phyloP scores from a whole-genome alignment of 305 asterid genomes.

The Solanum hybrid region DNA sequence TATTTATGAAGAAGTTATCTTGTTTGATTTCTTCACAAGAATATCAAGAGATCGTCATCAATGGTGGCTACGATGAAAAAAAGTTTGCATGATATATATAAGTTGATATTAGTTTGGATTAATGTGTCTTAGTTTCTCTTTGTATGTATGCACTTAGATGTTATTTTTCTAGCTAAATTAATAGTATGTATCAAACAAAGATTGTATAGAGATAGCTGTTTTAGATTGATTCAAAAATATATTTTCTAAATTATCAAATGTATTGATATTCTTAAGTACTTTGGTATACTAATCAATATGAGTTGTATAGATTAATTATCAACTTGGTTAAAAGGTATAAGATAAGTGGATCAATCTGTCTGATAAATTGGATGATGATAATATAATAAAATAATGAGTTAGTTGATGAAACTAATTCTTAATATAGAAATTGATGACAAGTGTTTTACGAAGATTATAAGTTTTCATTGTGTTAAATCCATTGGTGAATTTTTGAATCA shows the following conservation, averaged over 20 bases:
- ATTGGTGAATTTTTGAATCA: neutral
- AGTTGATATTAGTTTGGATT: neutral
- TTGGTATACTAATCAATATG: neutral
- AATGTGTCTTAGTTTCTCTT: neutral
- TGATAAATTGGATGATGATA: neutral
- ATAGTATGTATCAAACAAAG: neutral
- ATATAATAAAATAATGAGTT: too few species aligned
- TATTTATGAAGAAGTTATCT: neutral
- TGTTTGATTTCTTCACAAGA: neutral
- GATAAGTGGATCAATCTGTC: neutral
- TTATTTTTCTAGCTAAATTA: too few species aligned
- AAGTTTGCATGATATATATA: neutral
- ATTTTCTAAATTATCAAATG: too few species aligned
- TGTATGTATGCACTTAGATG: neutral
- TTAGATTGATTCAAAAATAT: too few species aligned
- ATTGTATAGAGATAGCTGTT: rapidly evolving
- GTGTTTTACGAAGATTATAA: neutral
- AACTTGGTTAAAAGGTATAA: neutral
- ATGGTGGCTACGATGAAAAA: neutral
- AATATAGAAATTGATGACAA: neutral
- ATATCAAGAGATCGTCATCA: neutral
- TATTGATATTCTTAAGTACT: neutral
- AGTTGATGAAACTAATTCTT: neutral
- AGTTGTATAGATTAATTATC: neutral
- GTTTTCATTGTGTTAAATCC: too few species aligned